These are phyloP conservation scores for Albophoma yamanashiensis DNA, from an alignment of 2,329 filamentous ascomycete species.

Conservation along the genomic window DNA sequence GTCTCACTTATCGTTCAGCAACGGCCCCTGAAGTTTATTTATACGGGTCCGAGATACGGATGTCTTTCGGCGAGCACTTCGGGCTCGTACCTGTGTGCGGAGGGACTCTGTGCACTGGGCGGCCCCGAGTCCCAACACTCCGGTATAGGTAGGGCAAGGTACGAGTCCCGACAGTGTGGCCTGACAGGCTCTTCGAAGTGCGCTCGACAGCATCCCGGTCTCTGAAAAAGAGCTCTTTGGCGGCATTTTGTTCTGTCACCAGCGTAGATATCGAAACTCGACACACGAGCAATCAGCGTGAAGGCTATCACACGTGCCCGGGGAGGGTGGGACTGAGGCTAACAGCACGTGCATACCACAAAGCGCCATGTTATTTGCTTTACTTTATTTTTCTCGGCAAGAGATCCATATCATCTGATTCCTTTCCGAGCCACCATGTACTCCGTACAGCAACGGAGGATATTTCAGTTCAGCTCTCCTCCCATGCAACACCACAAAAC, in stretches of 20 bases:
- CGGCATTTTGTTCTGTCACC: no score
- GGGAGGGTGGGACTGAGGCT: neutral
- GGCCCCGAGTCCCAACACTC: no score
- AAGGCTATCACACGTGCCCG: neutral
- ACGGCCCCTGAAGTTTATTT: neutral
- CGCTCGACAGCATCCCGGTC: neutral
- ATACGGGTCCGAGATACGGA: neutral
- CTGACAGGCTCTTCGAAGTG: no score
- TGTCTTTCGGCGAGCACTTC: neutral
- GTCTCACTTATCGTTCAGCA: neutral
- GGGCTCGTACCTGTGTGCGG: no score
- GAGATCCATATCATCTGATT: neutral
- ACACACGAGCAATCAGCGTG: neutral
- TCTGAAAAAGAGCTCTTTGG: no score
- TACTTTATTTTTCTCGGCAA: neutral
- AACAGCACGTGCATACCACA: neutral
- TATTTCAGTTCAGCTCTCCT: neutral
- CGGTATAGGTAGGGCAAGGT: no score
- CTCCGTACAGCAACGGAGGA: neutral
- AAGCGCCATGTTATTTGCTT: neutral
- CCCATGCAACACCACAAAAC: neutral
- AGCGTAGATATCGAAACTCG: neutral
- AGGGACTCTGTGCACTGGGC: no score
- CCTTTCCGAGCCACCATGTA: neutral
- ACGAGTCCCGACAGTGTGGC: no score